Conservation (phyloP, 1,139 yeast species). For the Zygoascus hellenicus region DNA sequence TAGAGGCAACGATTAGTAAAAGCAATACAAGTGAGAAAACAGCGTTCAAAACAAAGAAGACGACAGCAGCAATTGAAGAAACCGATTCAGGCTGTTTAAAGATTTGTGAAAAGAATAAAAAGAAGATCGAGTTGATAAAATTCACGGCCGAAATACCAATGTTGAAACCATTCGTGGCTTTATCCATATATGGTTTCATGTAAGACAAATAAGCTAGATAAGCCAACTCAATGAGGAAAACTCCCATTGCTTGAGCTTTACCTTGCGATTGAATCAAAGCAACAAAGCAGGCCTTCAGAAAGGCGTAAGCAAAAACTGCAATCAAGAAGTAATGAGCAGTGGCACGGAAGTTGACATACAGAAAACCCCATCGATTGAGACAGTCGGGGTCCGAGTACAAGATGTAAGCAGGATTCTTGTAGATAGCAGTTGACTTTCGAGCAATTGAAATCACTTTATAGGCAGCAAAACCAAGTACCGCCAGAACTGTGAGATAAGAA, state of each 20-base stretch:
- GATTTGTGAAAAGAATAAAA: conserved; percentile 79
- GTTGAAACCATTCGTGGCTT: conserved; percentile 86
- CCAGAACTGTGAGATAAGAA: conserved; percentile 50
- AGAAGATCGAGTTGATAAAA: conserved; percentile 76
- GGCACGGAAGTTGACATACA: conserved; percentile 88
- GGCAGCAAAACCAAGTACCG: conserved; percentile 68
- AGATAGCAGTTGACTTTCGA: conserved; percentile 59
- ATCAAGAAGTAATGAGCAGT: conserved; percentile 77
- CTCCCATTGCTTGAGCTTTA: conserved; percentile 69
- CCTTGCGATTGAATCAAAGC: conserved; percentile 82
- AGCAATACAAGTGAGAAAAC: conserved; percentile 76
- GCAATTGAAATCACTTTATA: conserved; percentile 67
- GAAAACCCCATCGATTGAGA: conserved; percentile 84
- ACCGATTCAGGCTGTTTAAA: conserved; percentile 83
- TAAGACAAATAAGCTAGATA: conserved; percentile 61
- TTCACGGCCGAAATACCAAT: conserved; percentile 77
- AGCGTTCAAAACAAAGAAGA: conserved; percentile 87
- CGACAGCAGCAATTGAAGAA: conserved; percentile 86
- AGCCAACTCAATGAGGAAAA: conserved; percentile 67
- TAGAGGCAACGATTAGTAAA: conserved; percentile 79
- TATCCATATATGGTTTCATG: conserved; percentile 89
- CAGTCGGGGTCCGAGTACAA: conserved; percentile 78
- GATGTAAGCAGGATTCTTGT: conserved; percentile 88
- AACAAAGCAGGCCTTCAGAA: conserved; percentile 74
- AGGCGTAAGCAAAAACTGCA: conserved; percentile 56